Percentiles rank a stretch among this genome's conserved stretches.
Evolutionary conservation across 129 eudicot species (phyloP).

Genomic region (Helichrysum umbraculigerum): DNA sequence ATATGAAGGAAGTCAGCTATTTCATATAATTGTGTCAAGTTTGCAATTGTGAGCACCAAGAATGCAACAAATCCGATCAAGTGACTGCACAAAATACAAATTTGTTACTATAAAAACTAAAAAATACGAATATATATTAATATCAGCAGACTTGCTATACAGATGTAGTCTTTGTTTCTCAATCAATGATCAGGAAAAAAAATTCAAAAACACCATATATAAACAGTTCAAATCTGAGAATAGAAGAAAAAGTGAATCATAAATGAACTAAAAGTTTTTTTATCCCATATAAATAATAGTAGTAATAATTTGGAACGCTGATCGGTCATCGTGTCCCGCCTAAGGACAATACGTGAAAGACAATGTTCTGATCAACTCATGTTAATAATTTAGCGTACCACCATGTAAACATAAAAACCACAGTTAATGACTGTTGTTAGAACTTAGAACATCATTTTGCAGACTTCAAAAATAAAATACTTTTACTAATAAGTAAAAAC

Average conservation of each 20-base stretch:
- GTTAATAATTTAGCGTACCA: too few relatives aligned
- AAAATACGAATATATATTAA: background rate
- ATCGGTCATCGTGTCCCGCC: background rate
- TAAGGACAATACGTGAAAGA: background rate
- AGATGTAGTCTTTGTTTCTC: background rate
- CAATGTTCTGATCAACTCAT: background rate
- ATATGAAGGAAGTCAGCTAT: constrained; percentile 64
- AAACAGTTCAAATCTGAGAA: background rate
- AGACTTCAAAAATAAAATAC: background rate
- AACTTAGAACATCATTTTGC: background rate
- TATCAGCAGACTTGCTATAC: background rate
- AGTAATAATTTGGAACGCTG: background rate
- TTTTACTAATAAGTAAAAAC: background rate
- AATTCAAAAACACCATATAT: background rate
- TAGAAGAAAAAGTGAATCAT: background rate
- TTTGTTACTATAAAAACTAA: background rate
- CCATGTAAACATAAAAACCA: too few relatives aligned
- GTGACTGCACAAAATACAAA: constrained; percentile 62
- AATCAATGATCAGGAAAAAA: too few relatives aligned
- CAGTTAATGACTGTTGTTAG: background rate
- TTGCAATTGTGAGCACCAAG: constrained; percentile 59
- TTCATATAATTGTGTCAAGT: constrained; percentile 53
- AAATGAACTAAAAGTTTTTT: background rate
- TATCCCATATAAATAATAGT: background rate
- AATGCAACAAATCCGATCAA: constrained; percentile 74